Evolutionary conservation across 108 stramenopile species (phyloP).

Genomic region (Nannochloropsis gaditana): DNA sequence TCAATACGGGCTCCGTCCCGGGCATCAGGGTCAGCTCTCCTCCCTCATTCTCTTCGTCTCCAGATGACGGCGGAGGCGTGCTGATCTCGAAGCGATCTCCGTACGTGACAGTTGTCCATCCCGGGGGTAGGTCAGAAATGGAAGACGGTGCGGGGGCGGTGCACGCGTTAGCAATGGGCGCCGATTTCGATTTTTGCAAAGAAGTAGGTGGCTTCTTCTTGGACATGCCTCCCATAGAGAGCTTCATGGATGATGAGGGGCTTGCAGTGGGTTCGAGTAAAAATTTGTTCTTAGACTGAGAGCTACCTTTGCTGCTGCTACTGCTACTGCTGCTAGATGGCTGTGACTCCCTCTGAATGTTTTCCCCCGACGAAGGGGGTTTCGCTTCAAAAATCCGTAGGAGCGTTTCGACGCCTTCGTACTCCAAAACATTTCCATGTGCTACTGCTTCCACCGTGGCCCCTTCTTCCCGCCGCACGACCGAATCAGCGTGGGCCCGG

Average conservation of each 20-base stretch:
- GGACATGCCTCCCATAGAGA: no score
- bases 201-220: not conserved
- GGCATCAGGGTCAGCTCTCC: not conserved
- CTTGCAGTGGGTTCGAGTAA: not conserved
- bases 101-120: not conserved
- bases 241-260: not conserved
- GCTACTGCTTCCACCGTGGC: constrained; percentile 19
- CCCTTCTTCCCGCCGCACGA: constrained; percentile 10
- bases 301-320: not conserved
- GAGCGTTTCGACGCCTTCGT: constrained; percentile 18
- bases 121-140: not conserved
- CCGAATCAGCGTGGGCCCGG: constrained; percentile 13
- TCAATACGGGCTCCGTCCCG: not conserved
- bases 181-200: not conserved
- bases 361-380: not conserved
- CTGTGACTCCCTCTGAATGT: not conserved
- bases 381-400: not conserved
- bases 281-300: not conserved
- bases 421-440: constrained; percentile 23
- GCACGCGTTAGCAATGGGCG: not conserved
- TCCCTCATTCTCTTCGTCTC: not conserved
- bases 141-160: not conserved
- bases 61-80: not conserved
- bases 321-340: not conserved
- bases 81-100: not conserved